Percentiles rank a stretch among this genome's conserved stretches.
Evolutionary conservation across 805 yeast genomes (phyloP).

Genomic region (Saccharomycopsis synnaedendra): DNA sequence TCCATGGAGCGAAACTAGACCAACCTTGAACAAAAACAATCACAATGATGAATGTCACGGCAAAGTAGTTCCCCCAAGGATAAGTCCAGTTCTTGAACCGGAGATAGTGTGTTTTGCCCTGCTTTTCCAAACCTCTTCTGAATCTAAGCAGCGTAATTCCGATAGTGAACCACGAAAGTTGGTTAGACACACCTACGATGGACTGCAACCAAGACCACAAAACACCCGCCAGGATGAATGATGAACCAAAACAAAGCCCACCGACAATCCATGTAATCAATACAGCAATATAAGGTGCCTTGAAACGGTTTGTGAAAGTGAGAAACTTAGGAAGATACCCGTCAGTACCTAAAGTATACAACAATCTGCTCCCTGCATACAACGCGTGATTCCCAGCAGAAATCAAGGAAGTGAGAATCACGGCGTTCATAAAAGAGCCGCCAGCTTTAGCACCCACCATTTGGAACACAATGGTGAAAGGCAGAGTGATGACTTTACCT

Average conservation of each 20-base stretch:
- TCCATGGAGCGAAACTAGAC: constrained; percentile 38
- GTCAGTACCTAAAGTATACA: constrained; percentile 38
- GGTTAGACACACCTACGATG: constrained; percentile 42
- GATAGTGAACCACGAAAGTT: constrained; percentile 38
- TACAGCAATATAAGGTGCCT: constrained; percentile 40
- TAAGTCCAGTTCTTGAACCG: constrained; percentile 37
- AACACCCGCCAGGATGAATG: constrained; percentile 42
- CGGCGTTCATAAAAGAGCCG: constrained; percentile 40
- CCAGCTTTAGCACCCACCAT: constrained; percentile 42
- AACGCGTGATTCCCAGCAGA: constrained; percentile 46
- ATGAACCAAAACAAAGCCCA: constrained; percentile 49
- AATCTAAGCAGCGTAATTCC: constrained; percentile 39
- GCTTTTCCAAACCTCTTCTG: constrained; percentile 32
- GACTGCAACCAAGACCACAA: constrained; percentile 43
- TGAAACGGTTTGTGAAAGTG: constrained; percentile 30
- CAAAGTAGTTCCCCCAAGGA: constrained; percentile 39
- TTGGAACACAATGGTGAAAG: constrained; percentile 36
- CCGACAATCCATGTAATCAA: constrained; percentile 40
- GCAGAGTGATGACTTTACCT: constrained; percentile 28
- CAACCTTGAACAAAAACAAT: constrained; percentile 44
- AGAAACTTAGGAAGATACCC: constrained; percentile 35
- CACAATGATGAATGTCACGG: constrained; percentile 30
- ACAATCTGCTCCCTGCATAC: constrained; percentile 38
- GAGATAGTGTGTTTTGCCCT: constrained; percentile 29
- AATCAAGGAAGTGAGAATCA: constrained; percentile 41